Base-by-base conservation (phyloP, 208 protist genomes). In the Leptomonas pyrrhocoris region DNA sequence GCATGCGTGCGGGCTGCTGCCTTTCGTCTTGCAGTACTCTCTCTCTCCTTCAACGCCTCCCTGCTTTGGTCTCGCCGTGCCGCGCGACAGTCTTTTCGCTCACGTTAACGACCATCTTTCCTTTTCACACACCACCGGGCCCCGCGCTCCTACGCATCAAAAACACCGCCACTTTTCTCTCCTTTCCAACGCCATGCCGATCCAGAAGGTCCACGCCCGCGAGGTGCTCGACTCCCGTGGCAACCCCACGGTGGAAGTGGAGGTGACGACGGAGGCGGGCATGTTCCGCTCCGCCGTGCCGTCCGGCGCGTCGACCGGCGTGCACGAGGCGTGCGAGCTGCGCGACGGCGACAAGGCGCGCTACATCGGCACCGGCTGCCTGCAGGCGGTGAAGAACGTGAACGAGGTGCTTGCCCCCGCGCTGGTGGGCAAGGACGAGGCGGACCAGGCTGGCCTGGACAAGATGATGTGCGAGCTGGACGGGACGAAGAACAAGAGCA, bases 271-370 rank as follows among this genome's bases (percentile, higher is more conserved):
- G 46, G 93, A 88, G n/a, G 58, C 89, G n/a, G 97, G 97, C 53
- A 60, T 98, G 19, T 99, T 99, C 89, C 94, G 97, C 72, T 95
- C 95, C 19, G 96, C 96, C 27, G 98, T 99, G 21, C 99, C 99
- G 30, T 98, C 94, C 19, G 99, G 99, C 69, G 99, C 99, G 6
- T 99, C 98, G 21, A 99, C 98, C 38, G 99, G 99, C 71, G 87
- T 97, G 31, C 92, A 99, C 75, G 99, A 99, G 85, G 98, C 98
- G 21, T 91, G 89, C 61, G 98, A 99, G 85, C 88, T 99, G 34
- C 93, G 99, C 70, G 99, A 99, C 76, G 89, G 83, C 54, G 98
- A 98, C 81, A 94, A 97, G 72, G 74, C 70, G 38, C 79, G 87
- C 51, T 99, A 98, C 86, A 60, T 92, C 23, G 99, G 98, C 76